Evolutionary conservation across 306 rosid species (phyloP).

Genomic region (Gleditsia sinensis): DNA sequence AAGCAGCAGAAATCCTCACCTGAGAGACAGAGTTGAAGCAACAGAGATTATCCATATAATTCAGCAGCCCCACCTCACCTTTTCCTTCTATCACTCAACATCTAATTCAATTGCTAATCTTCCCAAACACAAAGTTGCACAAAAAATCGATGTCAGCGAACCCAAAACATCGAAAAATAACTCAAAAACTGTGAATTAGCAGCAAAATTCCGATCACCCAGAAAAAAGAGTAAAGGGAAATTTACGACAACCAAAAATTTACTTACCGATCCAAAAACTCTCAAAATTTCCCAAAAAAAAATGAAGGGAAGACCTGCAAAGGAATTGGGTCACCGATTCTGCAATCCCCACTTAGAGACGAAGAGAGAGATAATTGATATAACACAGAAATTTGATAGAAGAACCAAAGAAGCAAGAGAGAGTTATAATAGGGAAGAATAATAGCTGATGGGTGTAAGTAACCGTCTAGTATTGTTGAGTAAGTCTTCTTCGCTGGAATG

Average conservation of each 20-base stretch:
- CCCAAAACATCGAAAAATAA: slow-evolving; percentile 6
- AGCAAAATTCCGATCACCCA: slow-evolving; percentile 43
- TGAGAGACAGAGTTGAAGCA: slow-evolving; percentile 73
- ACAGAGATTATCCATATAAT: slow-evolving; percentile 74
- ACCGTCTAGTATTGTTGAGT: slow-evolving; percentile 30
- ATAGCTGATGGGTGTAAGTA: slow-evolving; percentile 32
- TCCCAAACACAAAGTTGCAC: slow-evolving; percentile 29
- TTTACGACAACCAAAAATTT: slow-evolving; percentile 17
- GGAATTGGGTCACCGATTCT: slow-evolving; percentile 41
- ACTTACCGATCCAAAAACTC: slow-evolving; percentile 52
- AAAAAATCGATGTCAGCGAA: slow-evolving; percentile 29
- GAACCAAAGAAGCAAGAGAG: slow-evolving; percentile 1
- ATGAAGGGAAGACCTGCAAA: slow-evolving; percentile 32
- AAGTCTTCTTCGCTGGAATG: slow-evolving; percentile 50
- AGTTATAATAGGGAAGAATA: not conserved
- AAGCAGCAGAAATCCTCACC: slow-evolving; percentile 52
- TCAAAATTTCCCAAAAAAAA: slow-evolving; percentile 30
- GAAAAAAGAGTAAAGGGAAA: too few relatives aligned
- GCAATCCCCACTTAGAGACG: slow-evolving; percentile 15
- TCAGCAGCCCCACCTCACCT: slow-evolving; percentile 52
- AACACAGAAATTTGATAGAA: slow-evolving; percentile 8
- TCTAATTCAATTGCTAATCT: slow-evolving; percentile 46
- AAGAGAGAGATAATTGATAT: slow-evolving; percentile 28
- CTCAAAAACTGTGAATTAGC: slow-evolving; percentile 33
- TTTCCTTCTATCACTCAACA: slow-evolving; percentile 53